phyloP scores from a whole-genome alignment of 495 filamentous ascomycete species.

The Aspergillus incahuasiensis region DNA sequence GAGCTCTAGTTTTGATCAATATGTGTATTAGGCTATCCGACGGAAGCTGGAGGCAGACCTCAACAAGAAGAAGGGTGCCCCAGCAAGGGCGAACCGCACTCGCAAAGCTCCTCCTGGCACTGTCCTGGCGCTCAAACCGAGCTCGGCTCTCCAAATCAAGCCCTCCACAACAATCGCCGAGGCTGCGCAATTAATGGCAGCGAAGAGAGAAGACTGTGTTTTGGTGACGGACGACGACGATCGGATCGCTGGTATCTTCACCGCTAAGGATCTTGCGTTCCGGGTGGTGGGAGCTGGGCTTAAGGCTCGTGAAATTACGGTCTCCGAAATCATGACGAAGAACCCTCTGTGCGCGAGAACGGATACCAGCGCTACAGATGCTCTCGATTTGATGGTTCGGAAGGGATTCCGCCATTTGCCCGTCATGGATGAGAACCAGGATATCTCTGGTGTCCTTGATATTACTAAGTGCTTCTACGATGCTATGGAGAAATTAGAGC shows the following conservation, averaged over 20 bases:
- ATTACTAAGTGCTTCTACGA: constrained; percentile 99
- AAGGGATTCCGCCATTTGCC: constrained; percentile 97
- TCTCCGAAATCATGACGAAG: constrained; percentile 99
- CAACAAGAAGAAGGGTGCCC: constrained; percentile 87
- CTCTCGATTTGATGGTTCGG: constrained; percentile 93
- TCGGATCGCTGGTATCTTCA: constrained; percentile 96
- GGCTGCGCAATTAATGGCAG: constrained; percentile 97
- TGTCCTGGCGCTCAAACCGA: constrained; percentile 90
- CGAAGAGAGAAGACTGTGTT: constrained; percentile 98
- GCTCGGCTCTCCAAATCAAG: constrained; percentile 96
- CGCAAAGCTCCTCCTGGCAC: constrained; percentile 94
- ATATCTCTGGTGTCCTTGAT: constrained; percentile 96
- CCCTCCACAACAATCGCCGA: constrained; percentile 90
- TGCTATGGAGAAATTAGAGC: constrained; percentile 98
- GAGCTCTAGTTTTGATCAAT: neutral
- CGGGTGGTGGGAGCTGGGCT: constrained; percentile 91
- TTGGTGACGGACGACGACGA: constrained; percentile 98
- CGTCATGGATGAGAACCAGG: constrained; percentile 99
- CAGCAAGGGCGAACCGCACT: constrained; percentile 69
- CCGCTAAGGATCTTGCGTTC: constrained; percentile 97
- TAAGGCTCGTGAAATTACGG: constrained; percentile 84
- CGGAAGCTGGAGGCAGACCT: constrained; percentile 95
- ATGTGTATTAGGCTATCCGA: constrained; percentile 72
- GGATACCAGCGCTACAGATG: constrained; percentile 96
- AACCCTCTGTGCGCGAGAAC: constrained; percentile 96